Conservation (phyloP, 306 rosid species). For the Delonix regia region DNA sequence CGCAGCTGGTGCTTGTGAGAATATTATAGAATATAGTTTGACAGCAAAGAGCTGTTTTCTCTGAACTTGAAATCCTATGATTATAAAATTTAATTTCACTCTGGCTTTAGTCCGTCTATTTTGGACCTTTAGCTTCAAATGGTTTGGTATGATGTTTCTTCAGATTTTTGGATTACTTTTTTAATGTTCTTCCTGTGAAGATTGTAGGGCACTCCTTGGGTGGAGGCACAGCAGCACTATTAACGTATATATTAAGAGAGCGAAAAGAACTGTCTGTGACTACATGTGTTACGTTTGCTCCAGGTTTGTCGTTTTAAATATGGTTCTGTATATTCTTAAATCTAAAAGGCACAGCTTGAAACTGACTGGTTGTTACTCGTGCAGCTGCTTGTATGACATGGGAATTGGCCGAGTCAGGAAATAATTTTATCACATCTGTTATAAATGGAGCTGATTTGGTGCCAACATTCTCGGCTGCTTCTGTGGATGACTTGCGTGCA, state of each 20-base stretch:
- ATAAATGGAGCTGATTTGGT: slow-evolving; percentile 96
- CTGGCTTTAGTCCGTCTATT: slow-evolving; percentile 24
- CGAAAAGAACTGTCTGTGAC: slow-evolving; percentile 72
- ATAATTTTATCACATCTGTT: slow-evolving; percentile 76
- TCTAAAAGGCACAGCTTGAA: slow-evolving; percentile 12
- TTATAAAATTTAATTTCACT: not conserved
- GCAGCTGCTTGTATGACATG: slow-evolving; percentile 99
- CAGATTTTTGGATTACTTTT: not conserved
- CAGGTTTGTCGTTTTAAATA: slow-evolving; percentile 59
- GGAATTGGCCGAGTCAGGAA: slow-evolving; percentile 96
- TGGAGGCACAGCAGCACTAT: slow-evolving; percentile 96
- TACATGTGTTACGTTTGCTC: slow-evolving; percentile 89
- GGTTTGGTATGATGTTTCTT: slow-evolving; percentile 5
- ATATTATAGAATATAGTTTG: slow-evolving; percentile 1
- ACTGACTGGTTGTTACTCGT: slow-evolving; percentile 33
- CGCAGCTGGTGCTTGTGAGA: slow-evolving; percentile 1
- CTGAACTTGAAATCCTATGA: slow-evolving; percentile 23
- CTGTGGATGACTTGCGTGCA: slow-evolving; percentile 90
- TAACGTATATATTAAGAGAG: slow-evolving; percentile 90
- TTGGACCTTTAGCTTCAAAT: slow-evolving; percentile 28
- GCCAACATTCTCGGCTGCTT: slow-evolving; percentile 97
- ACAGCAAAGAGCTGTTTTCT: not conserved
- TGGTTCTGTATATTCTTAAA: not conserved
- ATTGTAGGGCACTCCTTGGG: slow-evolving; percentile 99
- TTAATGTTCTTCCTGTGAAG: slow-evolving; percentile 40